Base-by-base conservation (phyloP, 2,329 filamentous ascomycete species). In the Rachicladosporium sp. region DNA sequence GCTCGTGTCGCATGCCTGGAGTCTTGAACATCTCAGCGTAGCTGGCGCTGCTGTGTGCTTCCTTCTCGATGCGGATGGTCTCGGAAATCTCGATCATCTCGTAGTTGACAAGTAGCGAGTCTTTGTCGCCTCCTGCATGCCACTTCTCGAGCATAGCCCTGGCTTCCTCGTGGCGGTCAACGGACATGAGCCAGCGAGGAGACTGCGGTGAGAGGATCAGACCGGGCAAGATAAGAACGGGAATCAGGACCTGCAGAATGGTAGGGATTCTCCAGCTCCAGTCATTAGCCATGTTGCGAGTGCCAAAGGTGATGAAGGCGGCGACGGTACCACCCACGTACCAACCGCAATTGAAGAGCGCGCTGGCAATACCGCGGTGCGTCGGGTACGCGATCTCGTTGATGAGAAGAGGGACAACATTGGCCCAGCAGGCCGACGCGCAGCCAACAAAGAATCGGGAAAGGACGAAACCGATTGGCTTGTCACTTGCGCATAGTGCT, bases 51-150 rank as follows among this genome's bases (percentile, higher is more conserved):
- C 33, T 27, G 15, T 41, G 39, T 23, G 39, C 39, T 7, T 37
- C 34, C 13, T 33, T 37, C 21, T 41, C 39, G 11, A 32, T 27
- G 10, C 2, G 62, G 51, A 77, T 69, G 0, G 74, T 74, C 3
- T 67, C 65, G 36, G 68, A 61, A 47, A 79, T 79, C 52, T 80
- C 73, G 1, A 67, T 67, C 50, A 76, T 70, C 50, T 80, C 76
- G 5, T 71, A 71, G 40, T 66, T 64, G 31, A 76, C 70, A 9
- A 76, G 65, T 4, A 66, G 56, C 0, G 68, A 73, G 32, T 63
- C 55, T 1, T 48, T 49, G 33, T 47, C 42, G 2, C 46, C 46
- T 9, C 39, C 77, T 11, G 39, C 39, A 5, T 41, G 39, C 39
- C 39, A 41, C 15, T 74, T 73, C 38, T 69, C 67, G 4, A 82